phyloP scores from a whole-genome alignment of 352 stramenopile genomes.

The Globisporangium radiosum region DNA sequence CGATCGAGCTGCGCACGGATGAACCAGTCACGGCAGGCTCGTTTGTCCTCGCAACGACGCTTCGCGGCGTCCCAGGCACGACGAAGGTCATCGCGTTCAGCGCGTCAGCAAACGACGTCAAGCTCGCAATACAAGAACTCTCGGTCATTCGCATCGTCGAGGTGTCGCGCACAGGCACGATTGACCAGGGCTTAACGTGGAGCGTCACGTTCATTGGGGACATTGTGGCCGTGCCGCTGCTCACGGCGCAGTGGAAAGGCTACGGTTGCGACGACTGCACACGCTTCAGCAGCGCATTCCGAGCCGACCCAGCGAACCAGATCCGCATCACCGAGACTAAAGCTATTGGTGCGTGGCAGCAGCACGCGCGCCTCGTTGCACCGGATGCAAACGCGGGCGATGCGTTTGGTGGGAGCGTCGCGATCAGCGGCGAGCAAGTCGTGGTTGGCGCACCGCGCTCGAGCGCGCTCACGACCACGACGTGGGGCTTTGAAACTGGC shows the following conservation, averaged over 20 bases:
- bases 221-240: constrained; percentile 47
- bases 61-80: constrained; percentile 50
- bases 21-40: constrained; percentile 53
- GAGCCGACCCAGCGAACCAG: constrained; percentile 44
- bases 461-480: constrained; percentile 78
- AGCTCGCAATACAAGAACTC: constrained; percentile 75
- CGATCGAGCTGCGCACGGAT: constrained; percentile 48
- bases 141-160: constrained; percentile 79
- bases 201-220: constrained; percentile 79
- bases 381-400: constrained; percentile 72
- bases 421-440: constrained; percentile 68
- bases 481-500: constrained; percentile 97
- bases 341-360: constrained; percentile 48
- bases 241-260: constrained; percentile 54
- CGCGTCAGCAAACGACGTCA: constrained; percentile 59
- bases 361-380: constrained; percentile 51
- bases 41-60: constrained; percentile 67
- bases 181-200: constrained; percentile 80
- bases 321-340: constrained; percentile 45
- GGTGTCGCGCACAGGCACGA: constrained; percentile 53
- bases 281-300: constrained; percentile 65
- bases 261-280: constrained; percentile 62
- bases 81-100: constrained; percentile 59
- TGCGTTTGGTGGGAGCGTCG: constrained; percentile 68
- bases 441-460: constrained; percentile 69